A percentile compares a stretch with the other conserved stretches of the same genome.
These are phyloP conservation scores for Aphanoascus verrucosus DNA, from an alignment of 2,329 filamentous ascomycete species.

Conservation along the genomic window DNA sequence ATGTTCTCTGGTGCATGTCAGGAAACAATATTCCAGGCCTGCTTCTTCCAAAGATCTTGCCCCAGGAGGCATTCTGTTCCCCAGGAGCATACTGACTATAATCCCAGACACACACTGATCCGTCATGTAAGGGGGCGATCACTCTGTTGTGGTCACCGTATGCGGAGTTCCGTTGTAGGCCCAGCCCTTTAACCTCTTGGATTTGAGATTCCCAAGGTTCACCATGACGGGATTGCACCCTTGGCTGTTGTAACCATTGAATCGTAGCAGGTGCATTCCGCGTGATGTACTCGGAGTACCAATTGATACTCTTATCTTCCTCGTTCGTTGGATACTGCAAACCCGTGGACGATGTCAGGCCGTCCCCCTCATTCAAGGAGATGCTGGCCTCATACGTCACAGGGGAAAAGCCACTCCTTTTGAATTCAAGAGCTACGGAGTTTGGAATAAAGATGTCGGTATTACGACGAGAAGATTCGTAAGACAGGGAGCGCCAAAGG, in stretches of 20 bases:
- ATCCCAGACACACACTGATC: constrained; percentile 81
- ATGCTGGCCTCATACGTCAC: neutral
- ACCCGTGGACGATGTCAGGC: neutral
- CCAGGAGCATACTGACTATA: constrained; percentile 37
- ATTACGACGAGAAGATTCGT: constrained; percentile 30
- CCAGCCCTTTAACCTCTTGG: constrained; percentile 63
- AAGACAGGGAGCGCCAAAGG: constrained; percentile 67
- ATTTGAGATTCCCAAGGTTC: constrained; percentile 32
- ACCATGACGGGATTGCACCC: constrained; percentile 27
- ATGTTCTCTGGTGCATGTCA: constrained; percentile 49
- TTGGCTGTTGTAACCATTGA: constrained; percentile 63
- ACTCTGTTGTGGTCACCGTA: constrained; percentile 49
- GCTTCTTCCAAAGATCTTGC: constrained; percentile 55
- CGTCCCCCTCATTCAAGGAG: too few relatives aligned
- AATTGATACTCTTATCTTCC: constrained; percentile 56
- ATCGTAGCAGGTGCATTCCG: constrained; percentile 62
- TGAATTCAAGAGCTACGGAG: too few relatives aligned
- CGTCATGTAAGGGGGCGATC: constrained; percentile 72
- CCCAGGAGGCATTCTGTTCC: constrained; percentile 34
- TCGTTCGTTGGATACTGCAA: constrained; percentile 69
- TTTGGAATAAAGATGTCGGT: constrained; percentile 41
- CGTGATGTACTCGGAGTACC: constrained; percentile 84
- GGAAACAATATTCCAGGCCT: constrained; percentile 13
- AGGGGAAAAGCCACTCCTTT: neutral
- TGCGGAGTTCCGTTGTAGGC: constrained; percentile 49